Evolutionary conservation across 2,329 filamentous ascomycete genomes (phyloP).

Genomic region (Cyphellophora attinorum): DNA sequence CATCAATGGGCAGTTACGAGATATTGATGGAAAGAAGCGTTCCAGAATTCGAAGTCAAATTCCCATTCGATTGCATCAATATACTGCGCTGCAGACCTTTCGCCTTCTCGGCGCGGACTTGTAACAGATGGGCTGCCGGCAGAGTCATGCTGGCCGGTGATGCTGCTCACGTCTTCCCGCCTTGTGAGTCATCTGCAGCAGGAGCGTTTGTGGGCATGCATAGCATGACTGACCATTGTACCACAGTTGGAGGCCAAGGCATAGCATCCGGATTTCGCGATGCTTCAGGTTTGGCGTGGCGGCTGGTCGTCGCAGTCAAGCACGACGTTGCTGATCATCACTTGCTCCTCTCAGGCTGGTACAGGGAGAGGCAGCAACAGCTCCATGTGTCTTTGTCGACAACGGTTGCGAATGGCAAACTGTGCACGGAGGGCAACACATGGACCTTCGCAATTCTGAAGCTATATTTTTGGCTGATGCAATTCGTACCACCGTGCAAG

Average conservation of each 20-base stretch:
- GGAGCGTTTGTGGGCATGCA: too few relatives aligned
- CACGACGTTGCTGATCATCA: constrained; percentile 14
- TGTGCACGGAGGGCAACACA: constrained; percentile 20
- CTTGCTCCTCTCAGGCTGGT: constrained; percentile 22
- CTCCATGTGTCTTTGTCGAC: constrained; percentile 23
- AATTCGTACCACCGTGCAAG: constrained; percentile 23
- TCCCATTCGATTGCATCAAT: constrained; percentile 37
- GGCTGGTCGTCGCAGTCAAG: constrained; percentile 22
- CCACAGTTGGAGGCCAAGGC: constrained; percentile 30
- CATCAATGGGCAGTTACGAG: too few relatives aligned
- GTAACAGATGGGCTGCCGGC: constrained; percentile 36
- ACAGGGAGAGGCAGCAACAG: constrained; percentile 27
- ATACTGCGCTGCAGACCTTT: constrained; percentile 38
- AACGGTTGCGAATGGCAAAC: constrained; percentile 25
- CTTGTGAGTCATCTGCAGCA: constrained; percentile 24
- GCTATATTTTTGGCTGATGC: constrained; percentile 24
- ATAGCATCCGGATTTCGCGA: constrained; percentile 32
- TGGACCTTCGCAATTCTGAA: constrained; percentile 24
- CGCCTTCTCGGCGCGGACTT: constrained; percentile 34
- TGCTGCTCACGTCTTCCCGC: constrained; percentile 44
- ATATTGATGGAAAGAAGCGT: too few relatives aligned
- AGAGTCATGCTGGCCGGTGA: constrained; percentile 38
- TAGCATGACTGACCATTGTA: too few relatives aligned
- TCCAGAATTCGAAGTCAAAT: too few relatives aligned
- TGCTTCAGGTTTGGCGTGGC: constrained; percentile 27